Percentiles rank a stretch among this genome's conserved stretches.
Conservation (phyloP, 75 land plant species). For the Sequoia sempervirens region DNA sequence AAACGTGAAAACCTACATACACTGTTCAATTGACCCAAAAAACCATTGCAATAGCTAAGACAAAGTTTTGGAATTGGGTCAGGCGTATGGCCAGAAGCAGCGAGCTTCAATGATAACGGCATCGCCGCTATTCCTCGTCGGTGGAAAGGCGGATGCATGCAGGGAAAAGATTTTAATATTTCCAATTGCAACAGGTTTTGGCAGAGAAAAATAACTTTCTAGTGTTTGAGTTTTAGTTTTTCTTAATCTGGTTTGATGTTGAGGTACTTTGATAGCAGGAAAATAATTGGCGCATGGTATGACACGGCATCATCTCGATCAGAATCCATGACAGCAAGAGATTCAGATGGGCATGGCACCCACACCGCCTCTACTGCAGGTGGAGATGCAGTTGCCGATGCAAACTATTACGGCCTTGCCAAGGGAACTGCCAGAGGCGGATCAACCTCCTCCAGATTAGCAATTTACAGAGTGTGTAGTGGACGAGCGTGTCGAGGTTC, state of each 20-base stretch:
- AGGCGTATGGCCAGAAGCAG: conserved; percentile 88
- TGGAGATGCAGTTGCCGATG: conserved; percentile 38
- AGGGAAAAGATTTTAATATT: conserved; percentile 48
- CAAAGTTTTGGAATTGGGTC: background rate
- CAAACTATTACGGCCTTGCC: conserved; percentile 57
- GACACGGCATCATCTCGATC: conserved; percentile 11
- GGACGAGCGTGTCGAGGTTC: conserved; percentile 37
- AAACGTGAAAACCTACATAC: too few relatives aligned
- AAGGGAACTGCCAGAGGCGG: conserved; percentile 67
- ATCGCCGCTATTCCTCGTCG: conserved; percentile 40
- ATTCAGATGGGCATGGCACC: conserved; percentile 61
- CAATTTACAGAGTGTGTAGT: conserved; percentile 62
- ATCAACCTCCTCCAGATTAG: conserved; percentile 42
- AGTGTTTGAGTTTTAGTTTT: background rate
- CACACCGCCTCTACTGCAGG: conserved; percentile 74
- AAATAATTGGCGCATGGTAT: conserved; percentile 69
- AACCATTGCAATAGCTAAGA: too few relatives aligned
- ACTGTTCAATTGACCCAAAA: too few relatives aligned
- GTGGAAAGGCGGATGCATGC: conserved; percentile 79
- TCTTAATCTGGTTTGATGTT: background rate
- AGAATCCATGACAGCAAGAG: conserved; percentile 44
- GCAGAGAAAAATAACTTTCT: background rate
- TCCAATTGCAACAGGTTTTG: conserved; percentile 13
- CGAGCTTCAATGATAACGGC: conserved; percentile 59
- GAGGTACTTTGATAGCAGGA: conserved; percentile 23